Conservation (phyloP, 768 basidiomycete genomes). For the Mycena vulgaris region DNA sequence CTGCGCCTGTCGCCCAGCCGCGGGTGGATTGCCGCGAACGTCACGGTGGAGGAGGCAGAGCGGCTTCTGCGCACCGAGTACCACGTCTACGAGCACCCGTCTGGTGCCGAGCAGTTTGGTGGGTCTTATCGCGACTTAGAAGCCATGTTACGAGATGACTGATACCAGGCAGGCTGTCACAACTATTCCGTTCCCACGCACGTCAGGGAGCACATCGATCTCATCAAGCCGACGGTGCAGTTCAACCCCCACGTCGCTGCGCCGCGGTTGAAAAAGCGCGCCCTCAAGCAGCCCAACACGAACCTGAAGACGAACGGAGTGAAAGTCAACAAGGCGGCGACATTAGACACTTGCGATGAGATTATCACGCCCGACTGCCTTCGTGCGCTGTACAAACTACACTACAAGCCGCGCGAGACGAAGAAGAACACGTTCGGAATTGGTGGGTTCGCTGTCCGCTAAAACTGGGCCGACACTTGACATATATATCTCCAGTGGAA, state of each 20-base stretch:
- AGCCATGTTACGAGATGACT: neutral
- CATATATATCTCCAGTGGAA: conserved; percentile 46
- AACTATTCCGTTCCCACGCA: conserved; percentile 58
- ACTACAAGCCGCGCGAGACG: conserved; percentile 47
- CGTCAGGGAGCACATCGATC: conserved; percentile 55
- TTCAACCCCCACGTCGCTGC: conserved; percentile 48
- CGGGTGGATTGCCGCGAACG: conserved; percentile 59
- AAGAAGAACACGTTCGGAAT: conserved; percentile 58
- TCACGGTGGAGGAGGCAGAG: conserved; percentile 61
- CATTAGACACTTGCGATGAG: conserved; percentile 51
- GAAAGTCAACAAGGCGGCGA: neutral
- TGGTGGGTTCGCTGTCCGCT: conserved; percentile 39
- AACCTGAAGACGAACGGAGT: conserved; percentile 39
- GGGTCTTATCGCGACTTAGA: conserved; percentile 26
- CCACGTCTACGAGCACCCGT: conserved; percentile 57
- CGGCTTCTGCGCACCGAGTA: conserved; percentile 58
- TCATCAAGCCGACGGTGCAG: conserved; percentile 63
- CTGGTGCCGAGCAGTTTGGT: conserved; percentile 57
- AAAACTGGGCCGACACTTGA: neutral
- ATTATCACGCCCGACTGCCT: conserved; percentile 59
- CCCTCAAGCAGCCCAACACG: conserved; percentile 1
- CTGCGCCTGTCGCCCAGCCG: conserved; percentile 50
- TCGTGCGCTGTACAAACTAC: conserved; percentile 55
- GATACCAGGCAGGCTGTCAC: conserved; percentile 49
- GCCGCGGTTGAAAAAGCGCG: conserved; percentile 34